Base-by-base conservation (phyloP, 257 asterid species). In the Hygrophila difformis region DNA sequence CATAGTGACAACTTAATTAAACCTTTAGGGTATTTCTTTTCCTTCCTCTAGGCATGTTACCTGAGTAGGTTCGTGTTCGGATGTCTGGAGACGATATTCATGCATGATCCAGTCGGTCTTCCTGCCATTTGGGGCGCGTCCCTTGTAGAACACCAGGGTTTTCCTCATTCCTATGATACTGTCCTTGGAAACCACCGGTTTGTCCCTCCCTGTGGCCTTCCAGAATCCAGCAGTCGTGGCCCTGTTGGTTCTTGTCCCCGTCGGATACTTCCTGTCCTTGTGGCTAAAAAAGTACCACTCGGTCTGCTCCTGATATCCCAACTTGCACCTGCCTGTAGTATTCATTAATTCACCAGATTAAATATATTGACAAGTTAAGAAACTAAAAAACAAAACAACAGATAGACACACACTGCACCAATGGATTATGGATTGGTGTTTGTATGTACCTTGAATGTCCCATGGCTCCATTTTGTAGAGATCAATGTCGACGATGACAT, bases 391-490 rank as follows among this genome's bases (percentile, higher is more conserved):
- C n/a, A n/a, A n/a, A n/a, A n/a, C n/a, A n/a, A n/a, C n/a, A n/a
- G n/a, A n/a, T n/a, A n/a, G n/a, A n/a, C n/a, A n/a, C n/a, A n/a
- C n/a, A n/a, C n/a, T n/a, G n/a, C n/a, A n/a, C n/a, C n/a, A n/a
- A n/a, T n/a, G n/a, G 8, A 3, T 26, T 26, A 26, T 5, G 31
- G 31, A 3, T 26, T 26, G 4, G 31, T 5, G 31, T 26, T 8
- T 33, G 8, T 33, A 5, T 6, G 37, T 67, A 83, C 97, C 97
- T 77, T 88, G 73, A 59, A 88, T 74, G 51, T 84, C 97, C 95
- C 97, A 88, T 19, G 97, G 97, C 77, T 88, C 97, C 66, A 88
- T 88, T 54, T 72, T 72, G 47, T 88, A 84, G 61, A 87, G 97
- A 69, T 87, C 97, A 46, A 87, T 60, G 42, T 88, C 97, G n/a